Percentiles rank a stretch among this genome's conserved stretches.
Evolutionary conservation across 2,329 filamentous ascomycete species (phyloP).

Genomic region (Orbilia blumenaviensis): DNA sequence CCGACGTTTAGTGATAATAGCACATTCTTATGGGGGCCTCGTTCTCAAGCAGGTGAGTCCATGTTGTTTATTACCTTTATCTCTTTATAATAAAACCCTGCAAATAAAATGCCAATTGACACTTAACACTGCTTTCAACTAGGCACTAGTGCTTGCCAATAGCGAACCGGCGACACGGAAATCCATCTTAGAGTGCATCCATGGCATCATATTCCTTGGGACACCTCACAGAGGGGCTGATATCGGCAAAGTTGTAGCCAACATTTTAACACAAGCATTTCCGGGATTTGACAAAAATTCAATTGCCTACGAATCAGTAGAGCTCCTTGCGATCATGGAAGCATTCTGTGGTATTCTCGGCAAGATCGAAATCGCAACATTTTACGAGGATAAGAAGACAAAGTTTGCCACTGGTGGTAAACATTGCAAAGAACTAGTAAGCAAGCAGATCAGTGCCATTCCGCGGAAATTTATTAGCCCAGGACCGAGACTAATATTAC

Average conservation of each 20-base stretch:
- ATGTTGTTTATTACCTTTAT: neutral
- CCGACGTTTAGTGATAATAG: neutral
- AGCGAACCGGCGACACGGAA: neutral
- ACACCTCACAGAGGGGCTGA: neutral
- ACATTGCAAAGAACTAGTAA: too few species aligned
- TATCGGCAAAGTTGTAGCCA: neutral
- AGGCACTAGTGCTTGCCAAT: neutral
- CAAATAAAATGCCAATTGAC: too few species aligned
- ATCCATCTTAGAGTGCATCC: neutral
- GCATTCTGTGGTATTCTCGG: neutral
- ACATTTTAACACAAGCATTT: neutral
- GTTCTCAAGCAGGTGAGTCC: neutral
- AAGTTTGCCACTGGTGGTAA: neutral
- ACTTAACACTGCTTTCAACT: too few species aligned
- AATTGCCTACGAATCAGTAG: neutral
- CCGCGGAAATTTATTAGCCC: too few species aligned
- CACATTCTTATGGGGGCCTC: neutral
- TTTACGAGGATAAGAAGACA: neutral
- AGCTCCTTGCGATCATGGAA: neutral
- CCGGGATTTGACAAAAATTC: neutral
- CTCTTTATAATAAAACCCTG: too few species aligned
- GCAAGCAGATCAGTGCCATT: neutral
- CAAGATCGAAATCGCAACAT: neutral
- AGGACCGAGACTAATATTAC: too few species aligned
- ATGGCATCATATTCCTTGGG: neutral